phyloP scores from a whole-genome alignment of 805 yeast species.

The Saturnispora ahearnii region DNA sequence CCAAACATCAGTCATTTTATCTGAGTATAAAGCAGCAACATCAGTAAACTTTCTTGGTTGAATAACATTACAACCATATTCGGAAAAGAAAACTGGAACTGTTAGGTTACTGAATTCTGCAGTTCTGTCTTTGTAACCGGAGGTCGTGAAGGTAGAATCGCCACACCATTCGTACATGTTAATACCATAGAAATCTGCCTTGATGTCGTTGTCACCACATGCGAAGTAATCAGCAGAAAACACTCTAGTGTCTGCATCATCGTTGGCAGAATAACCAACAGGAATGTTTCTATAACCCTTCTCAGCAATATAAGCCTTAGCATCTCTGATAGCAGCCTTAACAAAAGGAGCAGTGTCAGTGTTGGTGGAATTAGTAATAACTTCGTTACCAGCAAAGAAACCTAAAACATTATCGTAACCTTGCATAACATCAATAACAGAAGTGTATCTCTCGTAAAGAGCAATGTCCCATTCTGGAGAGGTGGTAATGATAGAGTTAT shows the following conservation, averaged over 20 bases:
- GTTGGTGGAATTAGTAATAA: slow-evolving; percentile 72
- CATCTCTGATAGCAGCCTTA: slow-evolving; percentile 92
- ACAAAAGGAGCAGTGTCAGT: slow-evolving; percentile 90
- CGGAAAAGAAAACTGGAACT: slow-evolving; percentile 80
- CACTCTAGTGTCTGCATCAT: slow-evolving; percentile 73
- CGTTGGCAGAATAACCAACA: slow-evolving; percentile 90
- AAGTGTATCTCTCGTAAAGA: slow-evolving; percentile 66
- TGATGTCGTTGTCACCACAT: slow-evolving; percentile 63
- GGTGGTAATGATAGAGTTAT: slow-evolving; percentile 64
- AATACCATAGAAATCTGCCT: slow-evolving; percentile 73
- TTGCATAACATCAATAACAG: slow-evolving; percentile 73
- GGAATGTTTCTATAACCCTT: slow-evolving; percentile 72
- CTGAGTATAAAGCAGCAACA: slow-evolving; percentile 55
- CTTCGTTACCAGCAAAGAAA: slow-evolving; percentile 97
- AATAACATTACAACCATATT: slow-evolving; percentile 74
- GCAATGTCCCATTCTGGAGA: slow-evolving; percentile 70
- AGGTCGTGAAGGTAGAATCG: slow-evolving; percentile 41
- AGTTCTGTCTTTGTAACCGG: slow-evolving; percentile 69
- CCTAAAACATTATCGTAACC: slow-evolving; percentile 79
- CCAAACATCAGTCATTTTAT: slow-evolving; percentile 81
- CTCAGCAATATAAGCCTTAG: slow-evolving; percentile 60
- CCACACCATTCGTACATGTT: slow-evolving; percentile 92
- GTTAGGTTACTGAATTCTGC: slow-evolving; percentile 61
- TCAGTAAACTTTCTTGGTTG: slow-evolving; percentile 74
- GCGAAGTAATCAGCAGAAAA: slow-evolving; percentile 75